Percentiles rank a stretch among this genome's conserved stretches.
Conservation (phyloP, 2,329 filamentous ascomycete genomes). For the Pseudogymnoascus sp. region DNA sequence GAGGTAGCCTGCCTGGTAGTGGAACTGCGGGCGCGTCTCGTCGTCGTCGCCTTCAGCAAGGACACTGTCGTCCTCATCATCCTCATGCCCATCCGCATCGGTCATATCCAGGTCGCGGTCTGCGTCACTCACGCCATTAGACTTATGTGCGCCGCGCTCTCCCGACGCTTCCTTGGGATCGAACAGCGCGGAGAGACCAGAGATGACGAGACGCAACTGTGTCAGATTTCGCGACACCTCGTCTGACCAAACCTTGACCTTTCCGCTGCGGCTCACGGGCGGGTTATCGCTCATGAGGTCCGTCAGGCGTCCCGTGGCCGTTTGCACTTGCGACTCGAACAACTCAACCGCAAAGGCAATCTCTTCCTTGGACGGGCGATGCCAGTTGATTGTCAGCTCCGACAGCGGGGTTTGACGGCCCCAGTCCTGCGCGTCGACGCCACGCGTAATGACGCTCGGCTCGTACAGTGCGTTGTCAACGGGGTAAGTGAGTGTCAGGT, state of each 20-base stretch:
- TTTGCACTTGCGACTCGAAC: slow-evolving; percentile 75
- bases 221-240: slow-evolving; percentile 87
- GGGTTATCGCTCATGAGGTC: slow-evolving; percentile 75
- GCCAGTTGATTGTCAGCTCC: slow-evolving; percentile 82
- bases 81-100: slow-evolving; percentile 47
- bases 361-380: slow-evolving; percentile 71
- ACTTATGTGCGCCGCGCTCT: slow-evolving; percentile 32
- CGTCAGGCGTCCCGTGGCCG: slow-evolving; percentile 66
- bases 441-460: slow-evolving; percentile 60
- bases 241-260: slow-evolving; percentile 98
- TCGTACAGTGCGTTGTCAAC: slow-evolving; percentile 86
- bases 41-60: slow-evolving; percentile 66
- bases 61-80: slow-evolving; percentile 47
- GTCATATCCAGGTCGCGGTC: slow-evolving; percentile 40
- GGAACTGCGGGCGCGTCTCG: slow-evolving; percentile 76
- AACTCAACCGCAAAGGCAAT: slow-evolving; percentile 83
- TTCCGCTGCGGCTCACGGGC: slow-evolving; percentile 81
- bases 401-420: slow-evolving; percentile 66
- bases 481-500: slow-evolving; percentile 89
- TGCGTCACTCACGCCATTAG: slow-evolving; percentile 36
- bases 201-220: slow-evolving; percentile 79
- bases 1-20: slow-evolving; percentile 81
- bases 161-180: slow-evolving; percentile 66
- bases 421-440: slow-evolving; percentile 75
- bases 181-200: slow-evolving; percentile 83